Conservation (phyloP, 768 basidiomycete species). For the Leccinum subtestaceum region DNA sequence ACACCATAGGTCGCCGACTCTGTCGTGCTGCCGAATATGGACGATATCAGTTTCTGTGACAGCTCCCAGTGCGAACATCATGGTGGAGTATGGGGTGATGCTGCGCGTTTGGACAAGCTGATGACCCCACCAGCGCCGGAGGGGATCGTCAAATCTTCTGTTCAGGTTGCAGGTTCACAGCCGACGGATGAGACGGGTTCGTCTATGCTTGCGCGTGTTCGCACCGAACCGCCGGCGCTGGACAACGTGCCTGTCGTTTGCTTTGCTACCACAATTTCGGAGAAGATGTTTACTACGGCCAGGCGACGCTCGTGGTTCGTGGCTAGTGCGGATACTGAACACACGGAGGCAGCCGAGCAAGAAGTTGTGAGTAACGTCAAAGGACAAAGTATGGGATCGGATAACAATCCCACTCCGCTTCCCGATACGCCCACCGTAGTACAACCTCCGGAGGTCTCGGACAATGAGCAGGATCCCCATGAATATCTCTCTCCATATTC, state of each 20-base stretch:
- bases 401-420: slow-evolving; percentile 29
- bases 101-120: slow-evolving; percentile 45
- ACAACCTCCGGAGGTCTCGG: slow-evolving; percentile 11
- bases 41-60: slow-evolving; percentile 96
- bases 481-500: slow-evolving; percentile 36
- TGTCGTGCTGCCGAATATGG: slow-evolving; percentile 96
- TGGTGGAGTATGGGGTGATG: slow-evolving; percentile 89
- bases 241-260: slow-evolving; percentile 23
- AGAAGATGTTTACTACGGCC: slow-evolving; percentile 26
- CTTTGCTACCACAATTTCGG: slow-evolving; percentile 23
- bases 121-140: slow-evolving; percentile 13
- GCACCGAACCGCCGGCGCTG: slow-evolving; percentile 31
- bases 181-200: slow-evolving; percentile 36
- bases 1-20: slow-evolving; percentile 90
- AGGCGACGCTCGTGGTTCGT: slow-evolving; percentile 61
- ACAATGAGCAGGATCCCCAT: slow-evolving; percentile 19
- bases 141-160: slow-evolving; percentile 1
- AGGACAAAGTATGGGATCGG: slow-evolving; percentile 35
- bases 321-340: slow-evolving; percentile 39
- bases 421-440: slow-evolving; percentile 5
- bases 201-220: slow-evolving; percentile 19
- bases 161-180: slow-evolving; percentile 25
- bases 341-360: slow-evolving; percentile 25
- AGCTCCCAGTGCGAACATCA: slow-evolving; percentile 60
- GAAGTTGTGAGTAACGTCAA: slow-evolving; percentile 16